Evolutionary conservation across 1,139 yeast species (phyloP).

Genomic region (Pneumocystis sp.): DNA sequence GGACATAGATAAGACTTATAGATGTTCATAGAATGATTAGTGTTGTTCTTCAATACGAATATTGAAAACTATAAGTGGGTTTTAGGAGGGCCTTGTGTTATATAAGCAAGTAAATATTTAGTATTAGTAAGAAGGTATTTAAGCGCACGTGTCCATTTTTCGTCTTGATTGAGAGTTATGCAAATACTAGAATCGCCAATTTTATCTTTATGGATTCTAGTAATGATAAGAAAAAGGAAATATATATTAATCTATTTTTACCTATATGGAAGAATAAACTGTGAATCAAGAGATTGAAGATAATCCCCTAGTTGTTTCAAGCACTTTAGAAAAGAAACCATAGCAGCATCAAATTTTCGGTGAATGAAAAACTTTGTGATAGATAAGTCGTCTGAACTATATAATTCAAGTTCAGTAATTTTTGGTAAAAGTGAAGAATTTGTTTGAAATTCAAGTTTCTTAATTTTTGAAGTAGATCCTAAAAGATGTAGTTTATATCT

Average conservation of each 20-base stretch:
- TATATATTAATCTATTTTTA: not conserved
- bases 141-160: conserved; percentile 73
- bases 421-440: conserved; percentile 17
- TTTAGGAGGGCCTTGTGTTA: not conserved
- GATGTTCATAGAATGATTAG: not conserved
- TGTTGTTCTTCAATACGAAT: not conserved
- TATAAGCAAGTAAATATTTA: conserved; percentile 30
- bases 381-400: conserved; percentile 51
- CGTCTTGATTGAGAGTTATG: conserved; percentile 47
- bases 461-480: conserved; percentile 73
- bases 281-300: conserved; percentile 34
- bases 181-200: conserved; percentile 69
- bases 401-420: conserved; percentile 32
- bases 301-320: conserved; percentile 41
- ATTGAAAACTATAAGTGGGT: not conserved
- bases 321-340: conserved; percentile 59
- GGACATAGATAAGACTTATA: not conserved
- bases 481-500: conserved; percentile 55
- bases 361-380: conserved; percentile 55
- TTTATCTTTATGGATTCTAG: conserved; percentile 41
- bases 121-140: conserved; percentile 58
- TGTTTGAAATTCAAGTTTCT: conserved; percentile 33
- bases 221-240: not conserved
- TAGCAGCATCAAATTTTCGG: conserved; percentile 56
- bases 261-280: conserved; percentile 20